Percentiles rank a stretch among this genome's conserved stretches.
Conservation (phyloP, 371 early-diverging fungal species). For the Mucor circinelloides region DNA sequence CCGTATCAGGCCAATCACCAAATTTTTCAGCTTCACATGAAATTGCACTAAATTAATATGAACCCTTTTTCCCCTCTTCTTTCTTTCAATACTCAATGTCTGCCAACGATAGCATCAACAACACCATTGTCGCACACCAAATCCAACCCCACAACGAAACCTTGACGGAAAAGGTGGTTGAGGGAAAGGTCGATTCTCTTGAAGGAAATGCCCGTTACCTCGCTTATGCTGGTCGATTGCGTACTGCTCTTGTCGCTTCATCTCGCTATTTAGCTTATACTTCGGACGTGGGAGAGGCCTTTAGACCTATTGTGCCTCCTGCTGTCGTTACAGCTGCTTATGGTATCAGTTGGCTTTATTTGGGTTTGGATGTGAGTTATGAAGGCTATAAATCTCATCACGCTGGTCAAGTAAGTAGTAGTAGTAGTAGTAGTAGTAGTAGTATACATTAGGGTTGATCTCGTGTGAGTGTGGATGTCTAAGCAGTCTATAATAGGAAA, state of each 20-base stretch:
- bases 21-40: constrained; percentile 1
- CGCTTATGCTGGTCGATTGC: constrained; percentile 67
- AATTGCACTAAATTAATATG: not conserved
- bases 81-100: not conserved
- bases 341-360: constrained; percentile 66
- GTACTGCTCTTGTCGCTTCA: constrained; percentile 59
- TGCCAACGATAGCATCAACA: not conserved
- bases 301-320: constrained; percentile 71
- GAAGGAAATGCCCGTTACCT: constrained; percentile 67
- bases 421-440: too few species aligned
- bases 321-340: constrained; percentile 65
- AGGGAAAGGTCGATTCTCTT: constrained; percentile 57
- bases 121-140: not conserved
- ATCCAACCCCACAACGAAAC: constrained; percentile 6
- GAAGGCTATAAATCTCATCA: constrained; percentile 70
- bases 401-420: constrained; percentile 48
- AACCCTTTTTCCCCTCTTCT: not conserved
- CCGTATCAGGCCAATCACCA: not conserved
- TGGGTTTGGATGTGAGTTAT: constrained; percentile 67
- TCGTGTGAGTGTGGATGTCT: not conserved
- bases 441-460: not conserved
- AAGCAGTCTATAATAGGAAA: constrained; percentile 23
- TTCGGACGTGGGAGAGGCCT: constrained; percentile 79
- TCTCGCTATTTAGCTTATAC: constrained; percentile 71
- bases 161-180: constrained; percentile 17